Base-by-base conservation (phyloP, 2,329 filamentous ascomycete genomes). In the Fusarium camptoceras region DNA sequence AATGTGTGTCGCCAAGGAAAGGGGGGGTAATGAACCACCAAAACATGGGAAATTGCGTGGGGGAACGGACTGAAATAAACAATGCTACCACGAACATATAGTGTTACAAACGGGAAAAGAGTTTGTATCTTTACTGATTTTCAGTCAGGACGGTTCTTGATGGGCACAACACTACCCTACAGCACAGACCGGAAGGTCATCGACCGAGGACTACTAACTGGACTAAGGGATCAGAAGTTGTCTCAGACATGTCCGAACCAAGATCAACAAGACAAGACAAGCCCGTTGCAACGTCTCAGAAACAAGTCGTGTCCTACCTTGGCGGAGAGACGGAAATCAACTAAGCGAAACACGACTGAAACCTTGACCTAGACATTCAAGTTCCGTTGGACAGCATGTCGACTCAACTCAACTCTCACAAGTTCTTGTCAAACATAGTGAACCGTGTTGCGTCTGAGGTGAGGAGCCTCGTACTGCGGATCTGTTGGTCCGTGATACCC, bases 281-380 rank as follows among this genome's bases (percentile, higher is more conserved):
- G 24, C 47, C 46, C 53, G 24, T 64, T 73, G 62, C 50, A 64
- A 60, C 49, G 66, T 67, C 66, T 64, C 59, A 69, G 59, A 64
- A 22, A 53, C 20, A 50, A 59, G 16, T 56, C 42, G 30, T 34
- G 39, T 46, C 54, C 43, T 49, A 43, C 58, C 50, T 50, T 56
- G 56, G 59, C 61, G 18, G 31, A 20, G 42, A 14, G 24, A 18
- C 49, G 49, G 49, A 22, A 59, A 58, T 30, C 54, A 37, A 57
- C 41, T 8, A 48, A 55, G 70, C 70, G 68, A 74, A 72, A 75
- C 72, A 72, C 31, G 37, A 68, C 60, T 75, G 72, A 74, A 74
- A 74, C 72, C 48, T 48, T 50, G 31, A 74, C 72, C 44, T 48
- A 54, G 31, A 46, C 22, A 47, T 27, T 27, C 42, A 48, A 68